Conservation (phyloP, 2,329 filamentous ascomycete species). For the Saccharata proteae region DNA sequence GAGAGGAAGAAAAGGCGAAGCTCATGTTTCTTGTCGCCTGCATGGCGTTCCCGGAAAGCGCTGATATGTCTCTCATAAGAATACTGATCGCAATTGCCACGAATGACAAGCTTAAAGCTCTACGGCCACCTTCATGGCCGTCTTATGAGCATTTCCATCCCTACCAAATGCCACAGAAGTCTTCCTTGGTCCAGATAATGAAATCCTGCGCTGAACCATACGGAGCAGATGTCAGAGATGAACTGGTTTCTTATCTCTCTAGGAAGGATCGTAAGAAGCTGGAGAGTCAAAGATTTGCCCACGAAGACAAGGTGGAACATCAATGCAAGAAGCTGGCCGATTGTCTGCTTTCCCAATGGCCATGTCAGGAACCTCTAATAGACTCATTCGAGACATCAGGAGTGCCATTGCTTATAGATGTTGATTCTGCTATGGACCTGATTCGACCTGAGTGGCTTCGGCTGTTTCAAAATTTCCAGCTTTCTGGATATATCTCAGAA, state of each 20-base stretch:
- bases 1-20: slow-evolving; percentile 16
- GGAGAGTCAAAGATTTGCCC: slow-evolving; percentile 12
- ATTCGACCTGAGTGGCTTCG: slow-evolving; percentile 37
- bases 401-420: slow-evolving; percentile 19
- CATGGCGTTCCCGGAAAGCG: slow-evolving; percentile 29
- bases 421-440: slow-evolving; percentile 26
- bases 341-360: slow-evolving; percentile 26
- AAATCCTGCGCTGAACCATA: slow-evolving; percentile 11
- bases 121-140: slow-evolving; percentile 24
- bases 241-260: slow-evolving; percentile 14
- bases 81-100: slow-evolving; percentile 35
- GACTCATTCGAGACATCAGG: no score
- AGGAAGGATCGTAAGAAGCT: slow-evolving; percentile 9
- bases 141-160: slow-evolving; percentile 23
- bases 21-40: slow-evolving; percentile 37
- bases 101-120: slow-evolving; percentile 25
- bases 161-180: slow-evolving; percentile 20
- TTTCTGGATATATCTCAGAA: slow-evolving; percentile 31
- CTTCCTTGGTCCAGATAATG: slow-evolving; percentile 22
- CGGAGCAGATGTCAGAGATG: slow-evolving; percentile 14
- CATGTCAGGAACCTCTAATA: slow-evolving; percentile 25
- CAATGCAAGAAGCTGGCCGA: slow-evolving; percentile 29
- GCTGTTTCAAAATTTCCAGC: slow-evolving; percentile 36
- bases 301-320: slow-evolving; percentile 2
- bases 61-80: slow-evolving; percentile 30